Conservation (phyloP, 805 yeast species). For the Candida nanaspora region DNA sequence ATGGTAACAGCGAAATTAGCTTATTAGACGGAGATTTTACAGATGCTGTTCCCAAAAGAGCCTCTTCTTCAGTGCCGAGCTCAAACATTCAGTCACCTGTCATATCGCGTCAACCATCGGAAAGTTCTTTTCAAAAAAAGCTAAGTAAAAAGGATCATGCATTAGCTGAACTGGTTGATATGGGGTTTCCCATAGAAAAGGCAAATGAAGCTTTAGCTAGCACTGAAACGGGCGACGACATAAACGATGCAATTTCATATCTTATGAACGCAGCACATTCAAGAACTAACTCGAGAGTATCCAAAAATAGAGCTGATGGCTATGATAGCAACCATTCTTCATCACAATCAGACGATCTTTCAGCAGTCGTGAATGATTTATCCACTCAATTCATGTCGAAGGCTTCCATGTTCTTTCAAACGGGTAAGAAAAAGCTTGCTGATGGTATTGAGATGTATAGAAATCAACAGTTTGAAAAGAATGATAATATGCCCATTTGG, state of each 20-base stretch:
- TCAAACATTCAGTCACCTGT: background rate
- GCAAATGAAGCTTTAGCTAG: constrained; percentile 53
- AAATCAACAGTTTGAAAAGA: constrained; percentile 21
- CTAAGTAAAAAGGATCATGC: constrained; percentile 32
- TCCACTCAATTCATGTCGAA: constrained; percentile 50
- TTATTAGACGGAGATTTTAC: constrained; percentile 1
- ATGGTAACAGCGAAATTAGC: background rate
- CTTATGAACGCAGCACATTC: constrained; percentile 56
- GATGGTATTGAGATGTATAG: constrained; percentile 57
- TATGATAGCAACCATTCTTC: background rate
- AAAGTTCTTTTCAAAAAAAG: constrained; percentile 2
- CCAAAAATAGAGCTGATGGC: background rate
- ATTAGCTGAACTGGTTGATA: constrained; percentile 66
- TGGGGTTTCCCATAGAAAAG: constrained; percentile 64
- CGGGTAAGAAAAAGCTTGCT: constrained; percentile 53
- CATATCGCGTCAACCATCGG: background rate
- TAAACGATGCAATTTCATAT: constrained; percentile 58
- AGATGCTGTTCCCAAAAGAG: background rate
- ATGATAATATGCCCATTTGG: constrained; percentile 58
- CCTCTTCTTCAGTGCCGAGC: background rate
- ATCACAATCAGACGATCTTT: constrained; percentile 25
- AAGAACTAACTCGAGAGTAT: constrained; percentile 9
- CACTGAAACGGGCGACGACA: constrained; percentile 44
- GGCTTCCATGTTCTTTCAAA: constrained; percentile 51
- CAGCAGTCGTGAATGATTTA: constrained; percentile 40